Evolutionary conservation across 352 stramenopile genomes (phyloP).

Genomic region (Poterioochromonas sp.): DNA sequence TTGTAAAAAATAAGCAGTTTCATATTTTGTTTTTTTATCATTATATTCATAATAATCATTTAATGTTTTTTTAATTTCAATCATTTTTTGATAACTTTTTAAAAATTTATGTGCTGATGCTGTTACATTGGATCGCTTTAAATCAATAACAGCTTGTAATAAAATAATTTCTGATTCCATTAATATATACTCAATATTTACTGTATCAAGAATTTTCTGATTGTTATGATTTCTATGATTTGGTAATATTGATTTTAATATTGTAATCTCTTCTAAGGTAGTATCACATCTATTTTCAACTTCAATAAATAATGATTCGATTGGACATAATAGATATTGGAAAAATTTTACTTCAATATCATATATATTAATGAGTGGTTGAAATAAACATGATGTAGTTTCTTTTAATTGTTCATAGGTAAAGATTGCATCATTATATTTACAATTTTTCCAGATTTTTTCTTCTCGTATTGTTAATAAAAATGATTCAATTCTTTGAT

Average conservation of each 20-base stretch:
- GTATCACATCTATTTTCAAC: background rate
- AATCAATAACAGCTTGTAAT: background rate
- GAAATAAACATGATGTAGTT: background rate
- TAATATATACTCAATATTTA: background rate
- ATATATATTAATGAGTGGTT: background rate
- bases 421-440: background rate
- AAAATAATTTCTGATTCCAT: background rate
- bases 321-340: background rate
- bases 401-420: background rate
- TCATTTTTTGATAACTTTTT: too few species aligned
- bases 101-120: background rate
- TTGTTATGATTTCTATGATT: too few species aligned
- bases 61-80: too few species aligned
- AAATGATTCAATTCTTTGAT: background rate
- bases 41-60: too few species aligned
- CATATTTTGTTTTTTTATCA: too few species aligned
- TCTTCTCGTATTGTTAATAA: background rate
- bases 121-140: background rate
- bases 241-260: background rate
- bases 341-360: background rate
- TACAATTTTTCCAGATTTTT: background rate
- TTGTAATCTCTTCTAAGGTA: background rate
- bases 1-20: too few species aligned
- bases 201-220: background rate
- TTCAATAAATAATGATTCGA: background rate